Evolutionary conservation across 257 asterid species (phyloP).

Genomic region (Paraleonurus japonicus): DNA sequence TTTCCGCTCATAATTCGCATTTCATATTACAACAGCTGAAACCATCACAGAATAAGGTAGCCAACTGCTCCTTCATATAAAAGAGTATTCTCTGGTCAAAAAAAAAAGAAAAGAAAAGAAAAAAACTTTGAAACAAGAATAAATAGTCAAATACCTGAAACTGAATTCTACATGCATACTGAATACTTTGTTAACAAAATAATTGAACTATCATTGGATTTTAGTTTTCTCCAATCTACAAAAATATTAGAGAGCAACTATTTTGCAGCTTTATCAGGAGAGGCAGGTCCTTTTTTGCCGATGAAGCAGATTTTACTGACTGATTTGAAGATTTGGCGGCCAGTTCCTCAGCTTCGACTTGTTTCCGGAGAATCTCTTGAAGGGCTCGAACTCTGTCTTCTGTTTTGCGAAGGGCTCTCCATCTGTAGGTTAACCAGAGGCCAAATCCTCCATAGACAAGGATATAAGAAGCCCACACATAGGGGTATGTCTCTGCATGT

Average conservation of each 20-base stretch:
- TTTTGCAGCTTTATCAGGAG: conserved; percentile 32
- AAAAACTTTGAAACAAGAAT: background rate
- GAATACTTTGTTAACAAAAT: background rate
- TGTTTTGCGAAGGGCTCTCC: conserved; percentile 68
- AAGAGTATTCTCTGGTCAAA: background rate
- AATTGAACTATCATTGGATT: conserved; percentile 2
- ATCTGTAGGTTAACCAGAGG: conserved; percentile 72
- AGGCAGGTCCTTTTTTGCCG: conserved; percentile 27
- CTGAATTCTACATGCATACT: background rate
- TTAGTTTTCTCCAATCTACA: conserved; percentile 15
- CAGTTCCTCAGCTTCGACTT: conserved; percentile 45
- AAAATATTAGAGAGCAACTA: conserved; percentile 20
- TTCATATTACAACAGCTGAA: background rate
- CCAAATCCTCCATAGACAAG: conserved; percentile 79
- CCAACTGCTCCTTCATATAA: background rate
- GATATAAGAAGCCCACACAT: conserved; percentile 85
- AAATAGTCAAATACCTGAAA: background rate
- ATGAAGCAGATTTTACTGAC: conserved; percentile 19
- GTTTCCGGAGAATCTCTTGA: conserved; percentile 60
- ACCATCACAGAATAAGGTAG: background rate
- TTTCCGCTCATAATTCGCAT: background rate
- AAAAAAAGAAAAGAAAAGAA: too few relatives aligned
- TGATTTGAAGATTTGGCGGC: conserved; percentile 28
- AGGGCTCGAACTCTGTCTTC: conserved; percentile 77
- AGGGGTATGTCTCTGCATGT: conserved; percentile 80